Base-by-base conservation (phyloP, 1,284 basidiomycete species). In the Microstroma glucosiphilum region DNA sequence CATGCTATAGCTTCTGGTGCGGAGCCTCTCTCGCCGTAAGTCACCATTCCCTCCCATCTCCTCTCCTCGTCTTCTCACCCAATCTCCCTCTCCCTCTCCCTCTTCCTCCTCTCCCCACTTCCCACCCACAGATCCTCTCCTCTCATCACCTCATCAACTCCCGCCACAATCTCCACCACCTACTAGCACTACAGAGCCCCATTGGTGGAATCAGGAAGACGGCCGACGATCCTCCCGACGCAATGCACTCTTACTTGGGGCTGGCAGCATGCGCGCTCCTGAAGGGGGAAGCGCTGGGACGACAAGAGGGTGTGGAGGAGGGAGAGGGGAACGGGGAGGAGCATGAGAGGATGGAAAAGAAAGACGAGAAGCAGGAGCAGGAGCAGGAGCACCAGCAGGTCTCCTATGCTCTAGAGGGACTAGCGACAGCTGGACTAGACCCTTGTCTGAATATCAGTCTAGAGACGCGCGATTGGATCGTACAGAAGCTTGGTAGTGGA, bases 1-100 rank as follows among this genome's bases (percentile, higher is more conserved):
- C 68, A 0, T 78, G 77, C 57, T 78, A 78, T 51, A 76, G 74
- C 12, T 78, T 78, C 41, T 78, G 77, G 77, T 73, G 72, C 58
- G 77, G 77, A 0, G 77, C 74, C 1, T 59, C 68, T 1, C 53
- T 72, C 0, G 37, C 55, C 9, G 65, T 64, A 55, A 67, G 59
- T 66, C 25, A 7, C 11, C 58, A 3, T 26, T 40, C 12, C 59
- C 40, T 13, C 21, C 6, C 8, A 23, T 3, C 19, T 7, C 6
- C 23, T 15, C 19, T 12, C 15, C 17, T 25, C 23, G 40, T 37
- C 25, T 30, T n/a, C 53, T 54, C 43, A 17, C 19, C 17, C 57
- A 8, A 54, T 37, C 9, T 7, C 30, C 41, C 7, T 19, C 41
- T 37, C 37, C 37, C 37, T 9, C 30, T 37, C 30, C 3, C 30